Conservation (phyloP, 2,329 filamentous ascomycete species). For the Neopestalotiopsis rosae region DNA sequence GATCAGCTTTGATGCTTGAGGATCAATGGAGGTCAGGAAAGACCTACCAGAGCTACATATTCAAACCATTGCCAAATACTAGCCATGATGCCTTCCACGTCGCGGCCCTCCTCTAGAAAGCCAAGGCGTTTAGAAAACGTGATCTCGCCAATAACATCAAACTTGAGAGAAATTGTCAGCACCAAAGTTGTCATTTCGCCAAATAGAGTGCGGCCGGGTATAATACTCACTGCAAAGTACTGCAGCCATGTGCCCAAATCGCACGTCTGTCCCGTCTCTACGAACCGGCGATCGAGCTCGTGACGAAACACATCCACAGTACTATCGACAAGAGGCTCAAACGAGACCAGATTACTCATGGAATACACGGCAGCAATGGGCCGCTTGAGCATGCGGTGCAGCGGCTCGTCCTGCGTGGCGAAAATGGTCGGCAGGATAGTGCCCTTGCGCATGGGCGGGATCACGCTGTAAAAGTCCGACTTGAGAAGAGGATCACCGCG, state of each 20-base stretch:
- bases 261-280: not conserved
- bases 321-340: not conserved
- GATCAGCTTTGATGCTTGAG: not conserved
- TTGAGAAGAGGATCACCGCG: not conserved
- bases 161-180: not conserved
- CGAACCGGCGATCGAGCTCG: not conserved
- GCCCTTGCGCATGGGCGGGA: not conserved
- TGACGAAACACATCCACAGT: not conserved
- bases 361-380: not conserved
- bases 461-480: slow-evolving; percentile 4
- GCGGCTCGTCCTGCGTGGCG: not conserved
- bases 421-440: slow-evolving; percentile 4
- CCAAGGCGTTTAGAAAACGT: not conserved
- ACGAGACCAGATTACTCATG: not conserved
- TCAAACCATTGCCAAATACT: not conserved
- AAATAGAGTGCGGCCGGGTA: too few relatives aligned
- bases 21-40: not conserved
- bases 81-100: slow-evolving; percentile 1
- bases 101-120: not conserved
- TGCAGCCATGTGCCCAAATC: not conserved
- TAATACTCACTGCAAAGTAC: not conserved
- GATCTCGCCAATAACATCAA: not conserved
- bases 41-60: not conserved
- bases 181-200: too few relatives aligned
- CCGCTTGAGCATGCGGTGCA: not conserved